phyloP scores from a whole-genome alignment of 306 rosid genomes.

The Senna tora region DNA sequence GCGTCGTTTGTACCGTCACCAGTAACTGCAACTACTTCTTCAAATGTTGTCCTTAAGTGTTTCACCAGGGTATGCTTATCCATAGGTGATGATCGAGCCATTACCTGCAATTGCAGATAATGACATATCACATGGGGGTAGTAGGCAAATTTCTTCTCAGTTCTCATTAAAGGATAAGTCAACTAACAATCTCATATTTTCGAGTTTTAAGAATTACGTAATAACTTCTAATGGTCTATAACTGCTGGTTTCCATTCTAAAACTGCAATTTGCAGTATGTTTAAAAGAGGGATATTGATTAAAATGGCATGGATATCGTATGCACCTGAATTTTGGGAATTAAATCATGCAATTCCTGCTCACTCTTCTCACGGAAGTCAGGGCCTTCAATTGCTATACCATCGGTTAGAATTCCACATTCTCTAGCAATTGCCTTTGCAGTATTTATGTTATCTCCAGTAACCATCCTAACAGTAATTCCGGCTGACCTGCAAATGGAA shows the following conservation, averaged over 20 bases:
- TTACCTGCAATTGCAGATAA: conserved; percentile 70
- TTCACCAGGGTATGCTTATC: conserved; percentile 93
- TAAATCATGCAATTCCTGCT: conserved; percentile 61
- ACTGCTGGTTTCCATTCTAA: background rate
- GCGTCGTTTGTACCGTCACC: conserved; percentile 99
- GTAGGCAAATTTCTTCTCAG: conserved; percentile 28
- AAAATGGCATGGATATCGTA: conserved; percentile 29
- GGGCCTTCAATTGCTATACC: conserved; percentile 98
- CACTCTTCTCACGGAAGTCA: conserved; percentile 78
- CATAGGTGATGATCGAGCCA: conserved; percentile 98
- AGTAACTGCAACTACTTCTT: conserved; percentile 96
- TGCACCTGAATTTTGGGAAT: conserved; percentile 88
- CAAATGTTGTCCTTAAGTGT: conserved; percentile 79
- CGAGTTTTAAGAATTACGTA: conserved; percentile 27
- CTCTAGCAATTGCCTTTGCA: conserved; percentile 98
- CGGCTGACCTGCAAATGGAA: conserved; percentile 91
- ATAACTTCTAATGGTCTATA: conserved; percentile 19
- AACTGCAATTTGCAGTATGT: conserved; percentile 16
- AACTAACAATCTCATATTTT: conserved; percentile 13
- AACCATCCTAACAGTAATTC: conserved; percentile 91
- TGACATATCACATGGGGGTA: conserved; percentile 28
- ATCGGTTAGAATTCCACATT: conserved; percentile 91
- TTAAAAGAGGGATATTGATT: conserved; percentile 16
- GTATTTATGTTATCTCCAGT: conserved; percentile 97
- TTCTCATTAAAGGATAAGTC: conserved; percentile 21